Percentiles rank a stretch among this genome's conserved stretches.
Evolutionary conservation across 2,329 filamentous ascomycete genomes (phyloP).

Genomic region (Mycosphaerella sp.): DNA sequence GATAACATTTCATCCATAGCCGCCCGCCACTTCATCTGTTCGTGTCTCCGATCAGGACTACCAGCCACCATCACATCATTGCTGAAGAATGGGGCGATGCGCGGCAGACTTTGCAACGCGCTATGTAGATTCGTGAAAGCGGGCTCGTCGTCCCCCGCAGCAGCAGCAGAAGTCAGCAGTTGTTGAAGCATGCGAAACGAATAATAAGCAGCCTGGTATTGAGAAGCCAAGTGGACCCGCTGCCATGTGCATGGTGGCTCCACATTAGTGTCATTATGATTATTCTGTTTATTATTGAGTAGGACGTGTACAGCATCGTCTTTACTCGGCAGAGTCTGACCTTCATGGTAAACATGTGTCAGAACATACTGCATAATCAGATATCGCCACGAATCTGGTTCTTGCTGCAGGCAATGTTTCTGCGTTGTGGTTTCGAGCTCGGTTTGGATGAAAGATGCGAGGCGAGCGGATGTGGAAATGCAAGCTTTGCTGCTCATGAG

Average conservation of each 20-base stretch:
- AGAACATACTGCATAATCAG: constrained; percentile 21
- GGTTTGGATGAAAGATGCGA: background rate
- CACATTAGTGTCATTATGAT: too few species aligned
- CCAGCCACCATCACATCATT: background rate
- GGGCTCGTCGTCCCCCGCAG: constrained; percentile 45
- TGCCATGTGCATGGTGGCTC: constrained; percentile 36
- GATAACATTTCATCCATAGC: constrained; percentile 3
- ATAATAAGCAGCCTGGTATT: constrained; percentile 40
- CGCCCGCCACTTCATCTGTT: constrained; percentile 15
- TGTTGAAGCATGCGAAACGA: constrained; percentile 41
- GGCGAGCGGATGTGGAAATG: background rate
- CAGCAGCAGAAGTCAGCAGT: constrained; percentile 25
- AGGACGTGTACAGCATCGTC: constrained; percentile 25
- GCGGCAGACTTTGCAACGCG: constrained; percentile 18
- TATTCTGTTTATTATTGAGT: too few species aligned
- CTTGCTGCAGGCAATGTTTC: background rate
- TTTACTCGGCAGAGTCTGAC: constrained; percentile 16
- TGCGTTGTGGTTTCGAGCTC: constrained; percentile 4
- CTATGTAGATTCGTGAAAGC: constrained; percentile 3
- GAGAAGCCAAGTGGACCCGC: constrained; percentile 37
- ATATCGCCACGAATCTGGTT: constrained; percentile 19
- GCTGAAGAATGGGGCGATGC: constrained; percentile 21
- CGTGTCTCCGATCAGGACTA: constrained; percentile 1
- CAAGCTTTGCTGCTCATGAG: background rate
- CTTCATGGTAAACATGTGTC: constrained; percentile 11